Base-by-base conservation (phyloP, 2,329 filamentous ascomycete genomes). In the Laburnicola sp. region DNA sequence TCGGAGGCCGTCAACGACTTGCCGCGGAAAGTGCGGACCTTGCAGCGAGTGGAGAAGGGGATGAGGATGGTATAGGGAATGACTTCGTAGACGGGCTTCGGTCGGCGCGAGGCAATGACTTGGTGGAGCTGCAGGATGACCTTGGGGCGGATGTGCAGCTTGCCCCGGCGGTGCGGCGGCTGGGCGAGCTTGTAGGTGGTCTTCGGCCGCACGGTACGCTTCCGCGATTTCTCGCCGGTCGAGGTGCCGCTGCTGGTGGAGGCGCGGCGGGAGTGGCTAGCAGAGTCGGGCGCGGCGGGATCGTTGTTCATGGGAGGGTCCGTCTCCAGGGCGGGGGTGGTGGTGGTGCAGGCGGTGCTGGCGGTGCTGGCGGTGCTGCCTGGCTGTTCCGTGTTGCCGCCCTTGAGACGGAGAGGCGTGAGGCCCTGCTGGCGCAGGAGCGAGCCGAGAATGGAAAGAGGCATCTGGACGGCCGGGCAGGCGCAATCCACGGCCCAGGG, bases 101-200 rank as follows among this genome's bases (percentile, higher is more conserved):
- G 86, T 23, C 88, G 82, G 45, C 65, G 77, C 54, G 83, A 80
- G 35, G 78, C 73, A 2, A 80, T 77, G n/a, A 90, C 69, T 50
- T 83, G 80, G 64, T 91, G 88, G 11, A 92, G 75, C 69, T 93
- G 88, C 4, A 92, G 78, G 4, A 91, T 74, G 16, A 91, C 74
- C 45, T 83, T 83, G 8, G 88, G 87, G 11, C 87, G 82, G 27
- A 88, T 78, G 60, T 86, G 83, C 10, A 87, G 78, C 65, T 87
- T 87, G 64, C 85, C 71, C 45, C 73, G 64, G 81, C 64, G 78
- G 76, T 57, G 80, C 54, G 82, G 66, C 62, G 88, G 87, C 57
- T 87, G 86, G 37, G 86, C 88, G 35, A 91, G 78, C 46, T 83
- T 78, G 68, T 82, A 91, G 5, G 78, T 80, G 2, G 85, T 88